These are phyloP conservation scores for Nicotiana sylvestris DNA, from an alignment of 257 asterid species.

Conservation along the genomic window DNA sequence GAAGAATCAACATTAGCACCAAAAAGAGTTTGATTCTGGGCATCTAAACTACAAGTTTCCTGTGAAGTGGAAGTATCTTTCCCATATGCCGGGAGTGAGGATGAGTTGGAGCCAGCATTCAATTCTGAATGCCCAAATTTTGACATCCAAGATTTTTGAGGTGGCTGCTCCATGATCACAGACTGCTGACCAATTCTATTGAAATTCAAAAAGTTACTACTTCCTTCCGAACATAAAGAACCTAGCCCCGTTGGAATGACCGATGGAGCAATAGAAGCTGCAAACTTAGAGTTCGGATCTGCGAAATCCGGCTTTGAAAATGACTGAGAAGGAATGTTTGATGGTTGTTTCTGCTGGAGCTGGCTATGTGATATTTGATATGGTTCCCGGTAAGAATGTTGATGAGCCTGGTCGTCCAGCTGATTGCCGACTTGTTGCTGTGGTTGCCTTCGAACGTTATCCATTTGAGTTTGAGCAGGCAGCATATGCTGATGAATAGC, in stretches of 20 bases:
- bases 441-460: constrained; percentile 52
- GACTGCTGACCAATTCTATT: constrained; percentile 61
- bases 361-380: constrained; percentile 50
- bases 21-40: constrained; percentile 59
- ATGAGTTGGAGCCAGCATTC: constrained; percentile 39
- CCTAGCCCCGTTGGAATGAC: constrained; percentile 65
- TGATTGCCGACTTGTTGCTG: constrained; percentile 52
- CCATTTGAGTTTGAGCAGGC: constrained; percentile 61
- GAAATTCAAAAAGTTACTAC: constrained; percentile 51
- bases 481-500: constrained; percentile 47
- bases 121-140: constrained; percentile 49
- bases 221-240: constrained; percentile 65
- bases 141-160: constrained; percentile 66
- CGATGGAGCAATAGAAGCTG: constrained; percentile 44
- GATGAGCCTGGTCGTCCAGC: constrained; percentile 42
- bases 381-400: constrained; percentile 54
- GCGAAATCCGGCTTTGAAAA: constrained; percentile 54
- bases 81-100: constrained; percentile 43
- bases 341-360: constrained; percentile 62
- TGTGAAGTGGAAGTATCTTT: constrained; percentile 63
- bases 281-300: constrained; percentile 46
- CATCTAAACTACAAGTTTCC: constrained; percentile 51
- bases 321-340: constrained; percentile 64
- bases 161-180: constrained; percentile 49
- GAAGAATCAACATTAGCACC: constrained; percentile 63